Evolutionary conservation across 164 flowering plant genomes (phyloP), one percentile per base, ranked within the genome.

Genomic region (Aristolochia contorta): DNA sequence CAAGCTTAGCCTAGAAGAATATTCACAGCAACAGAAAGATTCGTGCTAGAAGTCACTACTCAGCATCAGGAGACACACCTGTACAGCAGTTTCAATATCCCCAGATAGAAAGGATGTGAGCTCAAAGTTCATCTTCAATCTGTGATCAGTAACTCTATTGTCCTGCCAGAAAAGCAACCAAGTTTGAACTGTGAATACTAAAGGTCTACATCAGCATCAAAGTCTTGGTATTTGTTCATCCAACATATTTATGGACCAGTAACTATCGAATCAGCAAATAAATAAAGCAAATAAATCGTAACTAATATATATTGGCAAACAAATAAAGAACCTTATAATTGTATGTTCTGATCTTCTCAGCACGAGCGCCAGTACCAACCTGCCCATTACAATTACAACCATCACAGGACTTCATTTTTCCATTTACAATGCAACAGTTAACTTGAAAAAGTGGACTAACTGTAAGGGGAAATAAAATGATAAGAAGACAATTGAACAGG

Each of bases 311-410:
- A 30, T 12, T 18, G 3, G 18, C 23, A 24, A 18, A 47, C n/a
- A 41, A 16, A 37, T 51, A 10, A 53, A 52, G 56, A 72, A 93
- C 98, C 96, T 93, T 93, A 75, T 76, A 93, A 76, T 93, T 93
- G 74, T 93, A 89, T 27, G 98, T 93, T 47, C 98, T 76, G 61
- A 93, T 93, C 76, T 90, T 90, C 69, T 93, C 97, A 46, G 98
- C 65, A 67, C 98, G 94, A 71, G 96, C 80, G 67, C 98, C 98
- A 19, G 96, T 86, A 53, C 97, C 98, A 72, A 93, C 87, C 92
- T 86, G 79, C 22, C 57, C 77, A 41, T 67, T 27, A 37, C 43
- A 37, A 37, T 8, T 10, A 37, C 12, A 37, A 37, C 43, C 3
- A 37, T 8, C 43, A 37, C 12, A 37, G 7, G 7, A 37, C 43